phyloP scores from a whole-genome alignment of 2,329 filamentous ascomycete genomes.

The Alternaria longipes region DNA sequence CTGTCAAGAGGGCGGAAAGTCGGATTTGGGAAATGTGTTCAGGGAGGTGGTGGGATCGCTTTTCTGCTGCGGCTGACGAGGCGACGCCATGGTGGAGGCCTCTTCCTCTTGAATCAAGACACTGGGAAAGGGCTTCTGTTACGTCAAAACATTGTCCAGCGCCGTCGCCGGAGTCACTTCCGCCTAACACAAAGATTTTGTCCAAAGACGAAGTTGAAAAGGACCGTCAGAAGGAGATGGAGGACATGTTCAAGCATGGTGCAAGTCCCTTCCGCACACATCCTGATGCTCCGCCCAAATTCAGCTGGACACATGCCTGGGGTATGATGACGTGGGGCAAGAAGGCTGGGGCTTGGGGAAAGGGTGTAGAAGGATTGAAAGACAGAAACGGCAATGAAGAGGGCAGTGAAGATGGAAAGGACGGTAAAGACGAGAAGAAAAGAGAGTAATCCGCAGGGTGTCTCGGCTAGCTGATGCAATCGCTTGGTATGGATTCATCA shows the following conservation, averaged over 20 bases:
- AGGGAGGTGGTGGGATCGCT: constrained; percentile 72
- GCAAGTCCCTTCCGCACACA: constrained; percentile 58
- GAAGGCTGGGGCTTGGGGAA: constrained; percentile 63
- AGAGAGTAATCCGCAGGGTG: background rate
- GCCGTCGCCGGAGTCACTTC: constrained; percentile 3
- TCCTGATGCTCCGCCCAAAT: constrained; percentile 59
- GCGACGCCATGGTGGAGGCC: constrained; percentile 72
- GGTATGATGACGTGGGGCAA: constrained; percentile 63
- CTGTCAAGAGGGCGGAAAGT: constrained; percentile 78
- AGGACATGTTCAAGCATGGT: constrained; percentile 53
- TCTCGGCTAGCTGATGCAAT: background rate
- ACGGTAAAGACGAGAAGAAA: background rate
- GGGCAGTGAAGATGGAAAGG: background rate
- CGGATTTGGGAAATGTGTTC: constrained; percentile 86
- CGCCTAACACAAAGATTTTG: constrained; percentile 28
- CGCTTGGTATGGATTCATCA: background rate
- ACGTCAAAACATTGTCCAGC: background rate
- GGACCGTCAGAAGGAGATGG: constrained; percentile 34
- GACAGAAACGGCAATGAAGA: constrained; percentile 5
- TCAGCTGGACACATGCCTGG: constrained; percentile 64
- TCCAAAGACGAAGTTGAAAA: constrained; percentile 30
- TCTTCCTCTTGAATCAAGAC: constrained; percentile 67
- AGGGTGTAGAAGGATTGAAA: constrained; percentile 58
- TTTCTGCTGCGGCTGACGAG: constrained; percentile 61
- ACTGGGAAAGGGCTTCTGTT: constrained; percentile 65